These are phyloP conservation scores for Hymenoscyphus scutula DNA, from an alignment of 2,329 filamentous ascomycete genomes.

Conservation along the genomic window DNA sequence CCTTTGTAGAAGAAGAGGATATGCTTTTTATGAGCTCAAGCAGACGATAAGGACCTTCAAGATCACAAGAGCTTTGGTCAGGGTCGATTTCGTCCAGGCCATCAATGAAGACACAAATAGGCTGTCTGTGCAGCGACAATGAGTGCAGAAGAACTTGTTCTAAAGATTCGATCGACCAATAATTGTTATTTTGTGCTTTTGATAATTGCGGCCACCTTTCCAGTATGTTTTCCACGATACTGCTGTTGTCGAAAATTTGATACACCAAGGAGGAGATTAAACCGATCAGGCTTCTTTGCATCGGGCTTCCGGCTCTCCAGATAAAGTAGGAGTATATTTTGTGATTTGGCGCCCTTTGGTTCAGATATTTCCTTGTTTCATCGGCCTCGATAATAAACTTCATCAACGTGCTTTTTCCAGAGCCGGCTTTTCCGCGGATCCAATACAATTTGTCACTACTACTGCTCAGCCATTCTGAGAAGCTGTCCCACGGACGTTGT, in stretches of 20 bases:
- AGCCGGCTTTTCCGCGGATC: conserved; percentile 25
- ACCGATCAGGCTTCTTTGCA: neutral
- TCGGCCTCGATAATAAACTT: conserved; percentile 17
- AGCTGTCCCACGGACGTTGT: neutral
- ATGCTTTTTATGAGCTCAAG: neutral
- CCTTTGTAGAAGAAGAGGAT: neutral
- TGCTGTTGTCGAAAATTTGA: neutral
- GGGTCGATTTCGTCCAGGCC: conserved; percentile 26
- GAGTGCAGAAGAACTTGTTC: neutral
- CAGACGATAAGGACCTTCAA: conserved; percentile 3
- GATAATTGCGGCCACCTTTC: conserved; percentile 6
- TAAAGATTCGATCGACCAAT: conserved; percentile 11
- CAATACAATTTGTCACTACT: conserved; percentile 16
- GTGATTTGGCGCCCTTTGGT: conserved; percentile 26
- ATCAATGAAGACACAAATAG: conserved; percentile 22
- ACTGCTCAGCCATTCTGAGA: conserved; percentile 8
- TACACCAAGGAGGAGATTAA: neutral
- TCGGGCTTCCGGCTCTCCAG: neutral
- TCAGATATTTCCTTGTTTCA: conserved; percentile 18
- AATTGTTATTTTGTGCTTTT: neutral
- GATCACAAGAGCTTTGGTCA: conserved; percentile 2
- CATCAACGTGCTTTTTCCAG: conserved; percentile 25
- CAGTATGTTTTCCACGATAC: neutral
- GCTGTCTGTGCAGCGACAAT: neutral
- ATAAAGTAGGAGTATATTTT: neutral